These are phyloP conservation scores for Phragmites australis DNA, from an alignment of 176 grass and related monocot genomes.

Conservation along the genomic window DNA sequence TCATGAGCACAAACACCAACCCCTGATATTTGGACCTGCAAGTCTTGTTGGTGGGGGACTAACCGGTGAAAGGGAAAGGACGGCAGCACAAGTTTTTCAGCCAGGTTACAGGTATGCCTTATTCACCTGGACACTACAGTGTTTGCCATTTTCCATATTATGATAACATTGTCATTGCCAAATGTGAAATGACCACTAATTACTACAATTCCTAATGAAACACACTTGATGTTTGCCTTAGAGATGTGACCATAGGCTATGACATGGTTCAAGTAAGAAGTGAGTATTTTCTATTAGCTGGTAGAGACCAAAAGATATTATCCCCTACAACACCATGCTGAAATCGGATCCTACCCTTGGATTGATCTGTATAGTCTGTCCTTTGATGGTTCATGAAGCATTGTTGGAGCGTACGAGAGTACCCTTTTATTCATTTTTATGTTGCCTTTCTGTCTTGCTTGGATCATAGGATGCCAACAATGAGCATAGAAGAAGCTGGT, in stretches of 20 bases:
- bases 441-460: neutral
- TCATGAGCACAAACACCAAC: conserved; percentile 87
- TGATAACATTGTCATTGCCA: neutral
- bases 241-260: neutral
- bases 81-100: conserved; percentile 90
- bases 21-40: conserved; percentile 92
- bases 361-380: neutral
- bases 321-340: neutral
- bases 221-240: neutral
- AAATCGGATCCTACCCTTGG: neutral
- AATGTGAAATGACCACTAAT: neutral
- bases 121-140: neutral
- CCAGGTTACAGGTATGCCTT: conserved; percentile 74
- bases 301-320: neutral
- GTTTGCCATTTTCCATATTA: neutral
- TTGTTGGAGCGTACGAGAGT: neutral
- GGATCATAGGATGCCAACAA: conserved; percentile 63
- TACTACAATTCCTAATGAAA: conserved; percentile 13
- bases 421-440: neutral
- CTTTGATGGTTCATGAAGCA: neutral
- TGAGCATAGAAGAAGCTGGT: conserved; percentile 96
- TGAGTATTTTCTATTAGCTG: neutral
- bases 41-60: conserved; percentile 70
- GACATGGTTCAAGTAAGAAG: neutral
- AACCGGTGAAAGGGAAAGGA: conserved; percentile 76